Conservation (phyloP, 1,284 basidiomycete genomes). For the Cutaneotrichosporon curvatum region DNA sequence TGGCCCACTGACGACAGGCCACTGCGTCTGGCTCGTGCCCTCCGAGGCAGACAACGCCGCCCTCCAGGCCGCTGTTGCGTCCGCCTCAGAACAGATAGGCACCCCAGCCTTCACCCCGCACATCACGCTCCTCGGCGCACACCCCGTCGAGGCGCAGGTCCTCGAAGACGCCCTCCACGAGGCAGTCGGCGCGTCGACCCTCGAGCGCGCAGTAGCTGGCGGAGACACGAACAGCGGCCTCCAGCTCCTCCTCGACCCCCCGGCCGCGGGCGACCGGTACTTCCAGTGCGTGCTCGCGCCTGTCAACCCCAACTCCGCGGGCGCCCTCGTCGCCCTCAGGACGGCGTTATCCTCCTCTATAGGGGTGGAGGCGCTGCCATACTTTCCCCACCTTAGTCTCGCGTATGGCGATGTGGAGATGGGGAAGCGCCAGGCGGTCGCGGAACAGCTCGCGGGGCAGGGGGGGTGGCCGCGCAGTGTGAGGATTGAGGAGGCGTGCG, state of each 20-base stretch:
- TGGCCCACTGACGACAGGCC: constrained; percentile 10
- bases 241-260: constrained; percentile 2
- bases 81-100: background rate
- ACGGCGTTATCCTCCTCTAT: background rate
- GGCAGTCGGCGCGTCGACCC: background rate
- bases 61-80: constrained; percentile 12
- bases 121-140: constrained; percentile 25
- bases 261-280: constrained; percentile 22
- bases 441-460: constrained; percentile 6
- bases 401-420: constrained; percentile 27
- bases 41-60: background rate
- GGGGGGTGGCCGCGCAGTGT: constrained; percentile 2
- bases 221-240: background rate
- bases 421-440: constrained; percentile 21
- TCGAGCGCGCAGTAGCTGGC: background rate
- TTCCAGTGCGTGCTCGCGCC: constrained; percentile 36
- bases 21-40: constrained; percentile 24
- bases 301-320: constrained; percentile 10
- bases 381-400: constrained; percentile 36
- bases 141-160: background rate
- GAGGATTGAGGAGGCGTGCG: constrained; percentile 8
- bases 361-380: constrained; percentile 11
- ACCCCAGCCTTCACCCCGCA: constrained; percentile 30
- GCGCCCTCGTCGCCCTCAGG: constrained; percentile 18
- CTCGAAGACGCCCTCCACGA: constrained; percentile 1